Percentiles rank a stretch among this genome's conserved stretches.
Evolutionary conservation across 768 basidiomycete genomes (phyloP).

Genomic region (Phylloporus arenicola): DNA sequence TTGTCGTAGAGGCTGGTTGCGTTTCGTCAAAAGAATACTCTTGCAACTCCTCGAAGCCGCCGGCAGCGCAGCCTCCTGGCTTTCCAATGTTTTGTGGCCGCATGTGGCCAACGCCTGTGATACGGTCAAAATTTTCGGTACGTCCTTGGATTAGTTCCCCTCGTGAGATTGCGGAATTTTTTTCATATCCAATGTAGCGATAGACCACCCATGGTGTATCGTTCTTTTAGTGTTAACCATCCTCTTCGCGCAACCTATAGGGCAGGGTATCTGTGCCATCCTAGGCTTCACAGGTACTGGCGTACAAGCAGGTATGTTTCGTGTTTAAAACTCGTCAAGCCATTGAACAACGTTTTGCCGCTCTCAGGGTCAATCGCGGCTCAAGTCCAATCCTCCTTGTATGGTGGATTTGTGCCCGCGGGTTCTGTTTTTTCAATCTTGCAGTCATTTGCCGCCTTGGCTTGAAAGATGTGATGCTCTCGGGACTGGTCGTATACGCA

Average conservation of each 20-base stretch:
- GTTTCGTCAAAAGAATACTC: not conserved
- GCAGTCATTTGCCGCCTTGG: slow-evolving; percentile 4
- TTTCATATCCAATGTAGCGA: not conserved
- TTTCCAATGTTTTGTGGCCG: not conserved
- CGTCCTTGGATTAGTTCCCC: not conserved
- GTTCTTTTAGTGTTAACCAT: not conserved
- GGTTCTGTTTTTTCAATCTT: slow-evolving; percentile 1
- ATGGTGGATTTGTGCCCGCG: not conserved
- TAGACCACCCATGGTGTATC: not conserved
- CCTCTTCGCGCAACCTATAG: not conserved
- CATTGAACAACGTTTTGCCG: not conserved
- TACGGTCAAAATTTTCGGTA: not conserved
- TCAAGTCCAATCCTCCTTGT: not conserved
- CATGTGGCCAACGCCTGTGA: not conserved
- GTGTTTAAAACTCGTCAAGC: not conserved
- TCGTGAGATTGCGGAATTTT: not conserved
- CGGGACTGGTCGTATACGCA: no score
- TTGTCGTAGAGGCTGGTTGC: not conserved
- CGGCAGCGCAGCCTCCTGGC: fast-evolving
- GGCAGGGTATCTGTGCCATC: fast-evolving
- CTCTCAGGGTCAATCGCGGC: slow-evolving; percentile 9
- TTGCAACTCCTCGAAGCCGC: fast-evolving
- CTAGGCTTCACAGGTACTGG: not conserved
- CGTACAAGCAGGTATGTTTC: slow-evolving; percentile 3
- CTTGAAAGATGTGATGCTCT: no score